Base-by-base conservation (phyloP, 2,329 filamentous ascomycete genomes). In the Diaporthe destruens region DNA sequence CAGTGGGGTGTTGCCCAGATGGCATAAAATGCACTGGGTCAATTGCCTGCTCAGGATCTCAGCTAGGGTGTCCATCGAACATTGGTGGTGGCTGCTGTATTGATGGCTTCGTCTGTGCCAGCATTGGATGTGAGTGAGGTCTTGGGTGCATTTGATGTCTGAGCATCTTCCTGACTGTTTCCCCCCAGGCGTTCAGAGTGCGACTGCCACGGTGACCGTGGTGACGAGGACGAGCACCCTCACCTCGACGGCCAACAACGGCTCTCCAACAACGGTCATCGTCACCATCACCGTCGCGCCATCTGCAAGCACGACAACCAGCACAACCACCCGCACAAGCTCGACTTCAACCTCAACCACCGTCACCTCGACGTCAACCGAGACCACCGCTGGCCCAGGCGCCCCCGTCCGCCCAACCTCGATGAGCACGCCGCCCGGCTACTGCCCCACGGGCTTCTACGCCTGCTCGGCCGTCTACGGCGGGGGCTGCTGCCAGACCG, bases 401-500 rank as follows among this genome's bases (percentile, higher is more conserved):
- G 79, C 85, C 2, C 86, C 88, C 1, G 84, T 86, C 77, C 84
- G 87, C 20, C 88, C 86, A 3, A 87, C 84, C 16, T 77, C 61
- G 57, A 75, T 79, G 71, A 76, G 79, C 72, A 82, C 82, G 36
- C 80, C 85, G 16, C 79, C 84, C 0, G 81, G 81, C 42, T 85
- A 87, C 77, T 98, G 96, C 77, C 96, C 96, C 0, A 95, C 92
- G 0, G 95, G 95, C 2, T 98, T 95, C 85, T 98, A 98, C 81
- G 92, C 94, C 66, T 98, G 96, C 82, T 89, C 92, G 2, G 96
- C 96, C 2, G 91, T 91, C 73, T 94, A 95, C 73, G 94, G 93
- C 18, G 94, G 94, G 25, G 89, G 89, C 2, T 98, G 96, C 84
- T 98, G 96, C 83, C 93, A 93, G 72, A 95, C 94, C 0, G 95